Percentiles rank a stretch among this genome's conserved stretches.
Evolutionary conservation across 2,329 filamentous ascomycete species (phyloP).

Genomic region (Penicillium palitans): DNA sequence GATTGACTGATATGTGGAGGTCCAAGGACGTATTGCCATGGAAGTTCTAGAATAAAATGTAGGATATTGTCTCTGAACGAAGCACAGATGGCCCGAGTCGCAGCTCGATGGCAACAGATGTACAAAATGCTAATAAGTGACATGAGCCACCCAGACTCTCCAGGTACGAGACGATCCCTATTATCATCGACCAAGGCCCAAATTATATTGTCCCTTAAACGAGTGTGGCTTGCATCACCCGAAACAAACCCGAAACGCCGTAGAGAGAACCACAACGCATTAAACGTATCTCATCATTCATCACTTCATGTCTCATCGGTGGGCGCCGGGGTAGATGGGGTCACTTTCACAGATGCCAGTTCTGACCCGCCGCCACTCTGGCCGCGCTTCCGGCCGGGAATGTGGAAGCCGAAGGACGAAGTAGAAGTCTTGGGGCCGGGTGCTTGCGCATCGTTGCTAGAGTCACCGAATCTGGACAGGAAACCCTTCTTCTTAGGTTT

Average conservation of each 20-base stretch:
- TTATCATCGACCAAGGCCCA: not conserved
- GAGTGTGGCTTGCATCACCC: slow-evolving; percentile 3
- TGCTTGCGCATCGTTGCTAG: slow-evolving; percentile 37
- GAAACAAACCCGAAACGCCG: slow-evolving; percentile 9
- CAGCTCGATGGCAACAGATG: slow-evolving; percentile 11
- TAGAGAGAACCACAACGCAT: slow-evolving; percentile 5
- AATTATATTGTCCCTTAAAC: not conserved
- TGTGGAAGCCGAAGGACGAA: slow-evolving; percentile 61
- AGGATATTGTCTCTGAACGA: not conserved
- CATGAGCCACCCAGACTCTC: not conserved
- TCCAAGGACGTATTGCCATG: not conserved
- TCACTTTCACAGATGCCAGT: slow-evolving; percentile 61
- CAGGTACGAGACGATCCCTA: not conserved
- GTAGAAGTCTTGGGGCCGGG: slow-evolving; percentile 40
- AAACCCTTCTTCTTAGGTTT: slow-evolving; percentile 78
- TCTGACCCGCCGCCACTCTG: slow-evolving; percentile 71
- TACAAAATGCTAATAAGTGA: slow-evolving; percentile 11
- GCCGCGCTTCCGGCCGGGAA: slow-evolving; percentile 70
- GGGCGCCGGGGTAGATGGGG: slow-evolving; percentile 14
- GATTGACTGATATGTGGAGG: not conserved
- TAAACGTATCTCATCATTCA: slow-evolving; percentile 16
- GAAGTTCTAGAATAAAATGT: not conserved
- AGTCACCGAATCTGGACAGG: slow-evolving; percentile 70
- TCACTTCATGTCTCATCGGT: slow-evolving; percentile 23
- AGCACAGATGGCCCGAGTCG: not conserved